Evolutionary conservation across 306 rosid genomes (phyloP).

Genomic region (Dryas drummondii): DNA sequence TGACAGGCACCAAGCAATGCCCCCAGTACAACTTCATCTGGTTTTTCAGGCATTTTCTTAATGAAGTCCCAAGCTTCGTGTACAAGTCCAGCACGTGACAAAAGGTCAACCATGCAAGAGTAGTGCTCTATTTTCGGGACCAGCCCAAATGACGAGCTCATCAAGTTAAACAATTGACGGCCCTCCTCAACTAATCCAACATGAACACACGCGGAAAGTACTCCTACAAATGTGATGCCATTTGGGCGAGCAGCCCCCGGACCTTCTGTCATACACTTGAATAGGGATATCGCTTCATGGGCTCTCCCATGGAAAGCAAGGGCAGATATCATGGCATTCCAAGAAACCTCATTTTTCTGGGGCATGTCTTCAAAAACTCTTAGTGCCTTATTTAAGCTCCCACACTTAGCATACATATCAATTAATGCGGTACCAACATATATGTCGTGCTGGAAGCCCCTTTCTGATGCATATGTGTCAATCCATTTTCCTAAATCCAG

Average conservation of each 20-base stretch:
- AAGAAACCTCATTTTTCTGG: constrained; percentile 76
- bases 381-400: constrained; percentile 70
- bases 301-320: constrained; percentile 93
- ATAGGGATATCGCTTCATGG: constrained; percentile 62
- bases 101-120: constrained; percentile 92
- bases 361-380: constrained; percentile 74
- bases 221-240: constrained; percentile 82
- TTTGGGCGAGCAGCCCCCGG: constrained; percentile 59
- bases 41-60: constrained; percentile 82
- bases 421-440: constrained; percentile 76
- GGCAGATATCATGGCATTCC: constrained; percentile 97
- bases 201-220: constrained; percentile 96
- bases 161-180: constrained; percentile 58
- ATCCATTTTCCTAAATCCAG: constrained; percentile 72
- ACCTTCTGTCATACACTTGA: constrained; percentile 62
- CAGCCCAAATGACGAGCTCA: constrained; percentile 65
- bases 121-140: constrained; percentile 88
- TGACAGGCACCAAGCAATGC: constrained; percentile 86
- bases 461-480: constrained; percentile 61
- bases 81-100: constrained; percentile 80
- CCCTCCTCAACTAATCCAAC: constrained; percentile 77
- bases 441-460: constrained; percentile 57
- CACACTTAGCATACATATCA: constrained; percentile 97
- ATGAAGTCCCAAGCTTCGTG: constrained; percentile 82
- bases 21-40: constrained; percentile 78